A percentile compares a stretch with the other conserved stretches of the same genome.
phyloP scores from a whole-genome alignment of 2,329 filamentous ascomycete genomes.

The Fusarium caatingaense region DNA sequence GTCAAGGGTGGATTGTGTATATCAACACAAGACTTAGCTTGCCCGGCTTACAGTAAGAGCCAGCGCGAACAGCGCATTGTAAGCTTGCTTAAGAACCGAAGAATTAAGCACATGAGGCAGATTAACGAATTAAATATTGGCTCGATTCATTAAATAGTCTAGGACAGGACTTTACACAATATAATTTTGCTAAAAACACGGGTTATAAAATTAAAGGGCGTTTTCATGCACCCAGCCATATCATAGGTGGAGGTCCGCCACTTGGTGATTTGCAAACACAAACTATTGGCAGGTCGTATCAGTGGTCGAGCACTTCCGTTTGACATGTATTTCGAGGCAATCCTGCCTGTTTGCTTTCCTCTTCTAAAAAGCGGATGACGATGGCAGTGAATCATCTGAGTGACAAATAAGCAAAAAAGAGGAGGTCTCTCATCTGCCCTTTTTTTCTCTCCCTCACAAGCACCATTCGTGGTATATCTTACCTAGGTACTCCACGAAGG shows the following conservation, averaged over 20 bases:
- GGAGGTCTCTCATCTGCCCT: conserved; percentile 7
- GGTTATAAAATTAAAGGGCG: neutral
- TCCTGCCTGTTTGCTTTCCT: neutral
- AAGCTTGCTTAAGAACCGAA: neutral
- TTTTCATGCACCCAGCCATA: conserved; percentile 2
- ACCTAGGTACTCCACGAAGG: neutral
- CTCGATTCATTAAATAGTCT: neutral
- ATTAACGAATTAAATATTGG: neutral
- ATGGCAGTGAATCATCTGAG: conserved; percentile 17
- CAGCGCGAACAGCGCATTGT: neutral
- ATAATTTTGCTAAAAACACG: neutral
- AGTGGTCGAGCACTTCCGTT: conserved; percentile 4
- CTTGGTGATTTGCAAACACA: neutral
- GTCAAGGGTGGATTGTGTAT: neutral
- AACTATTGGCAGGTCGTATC: conserved; percentile 1
- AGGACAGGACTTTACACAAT: neutral
- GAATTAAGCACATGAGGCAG: neutral
- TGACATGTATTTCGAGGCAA: neutral
- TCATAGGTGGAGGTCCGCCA: conserved; percentile 1
- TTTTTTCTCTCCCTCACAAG: conserved; percentile 1
- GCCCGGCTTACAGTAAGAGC: neutral
- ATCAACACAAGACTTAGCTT: conserved; percentile 5
- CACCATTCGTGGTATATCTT: neutral
- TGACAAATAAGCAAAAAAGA: conserved; percentile 6
- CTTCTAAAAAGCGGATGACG: neutral